Percentiles rank a stretch among this genome's conserved stretches.
phyloP scores from a whole-genome alignment of 1,284 basidiomycete species.

The Ceratobasidium sp. region DNA sequence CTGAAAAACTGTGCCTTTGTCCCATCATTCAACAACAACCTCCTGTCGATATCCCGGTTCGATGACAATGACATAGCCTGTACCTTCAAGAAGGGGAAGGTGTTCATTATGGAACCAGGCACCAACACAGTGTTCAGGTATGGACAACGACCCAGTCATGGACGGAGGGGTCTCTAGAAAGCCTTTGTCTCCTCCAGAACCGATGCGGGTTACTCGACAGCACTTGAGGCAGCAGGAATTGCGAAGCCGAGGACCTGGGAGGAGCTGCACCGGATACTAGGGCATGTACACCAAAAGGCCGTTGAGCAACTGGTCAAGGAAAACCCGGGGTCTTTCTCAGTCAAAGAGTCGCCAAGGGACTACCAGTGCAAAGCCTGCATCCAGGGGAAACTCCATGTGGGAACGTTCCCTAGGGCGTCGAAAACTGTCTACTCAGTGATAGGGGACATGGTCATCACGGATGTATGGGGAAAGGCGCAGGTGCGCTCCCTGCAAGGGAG shows the following conservation, averaged over 20 bases:
- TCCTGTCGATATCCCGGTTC: not conserved
- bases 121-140: too few species aligned
- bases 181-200: too few species aligned
- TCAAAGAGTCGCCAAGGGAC: not conserved
- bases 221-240: too few species aligned
- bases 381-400: conserved; percentile 28
- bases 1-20: not conserved
- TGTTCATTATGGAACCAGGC: too few species aligned
- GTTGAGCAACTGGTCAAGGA: not conserved
- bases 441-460: conserved; percentile 51
- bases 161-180: too few species aligned
- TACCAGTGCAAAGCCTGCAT: conserved; percentile 4
- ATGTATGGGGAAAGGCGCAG: conserved; percentile 1
- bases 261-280: not conserved
- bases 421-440: too few species aligned
- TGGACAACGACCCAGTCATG: too few species aligned
- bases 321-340: not conserved
- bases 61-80: not conserved
- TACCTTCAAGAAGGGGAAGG: too few species aligned
- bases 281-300: not conserved
- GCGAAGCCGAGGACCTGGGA: not conserved
- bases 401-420: conserved; percentile 38
- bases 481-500: not conserved
- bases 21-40: not conserved
- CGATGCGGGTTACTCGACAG: too few species aligned